These are phyloP conservation scores for Hortiboletus campestris DNA, from an alignment of 768 basidiomycete species.

Conservation along the genomic window DNA sequence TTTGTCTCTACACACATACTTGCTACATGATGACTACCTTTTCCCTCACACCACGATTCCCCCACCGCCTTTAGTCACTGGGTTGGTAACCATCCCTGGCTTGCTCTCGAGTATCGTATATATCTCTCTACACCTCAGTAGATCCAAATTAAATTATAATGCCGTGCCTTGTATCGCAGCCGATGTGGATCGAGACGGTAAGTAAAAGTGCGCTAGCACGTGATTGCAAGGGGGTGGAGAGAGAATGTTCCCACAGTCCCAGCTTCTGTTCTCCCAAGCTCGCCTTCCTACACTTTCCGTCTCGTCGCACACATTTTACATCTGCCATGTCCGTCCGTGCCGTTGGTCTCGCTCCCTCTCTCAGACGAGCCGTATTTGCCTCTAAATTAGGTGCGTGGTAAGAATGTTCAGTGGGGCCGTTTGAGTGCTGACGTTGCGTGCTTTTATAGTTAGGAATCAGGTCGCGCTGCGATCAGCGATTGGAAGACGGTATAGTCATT, in stretches of 20 bases:
- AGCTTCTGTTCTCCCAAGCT: background rate
- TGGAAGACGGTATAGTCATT: constrained; percentile 39
- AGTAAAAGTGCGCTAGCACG: background rate
- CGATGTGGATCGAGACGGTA: too few species aligned
- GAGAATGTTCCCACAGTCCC: constrained; percentile 20
- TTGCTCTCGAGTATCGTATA: constrained; percentile 13
- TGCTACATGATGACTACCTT: constrained; percentile 15
- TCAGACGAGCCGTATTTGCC: constrained; percentile 50
- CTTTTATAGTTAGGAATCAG: constrained; percentile 41
- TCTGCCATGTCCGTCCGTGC: constrained; percentile 44
- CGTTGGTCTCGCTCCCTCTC: constrained; percentile 55
- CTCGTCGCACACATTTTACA: background rate
- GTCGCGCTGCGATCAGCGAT: constrained; percentile 30
- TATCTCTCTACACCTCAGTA: constrained; percentile 6
- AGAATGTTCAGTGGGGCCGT: background rate
- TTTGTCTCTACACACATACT: constrained; percentile 18
- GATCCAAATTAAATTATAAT: background rate
- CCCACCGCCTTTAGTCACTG: background rate
- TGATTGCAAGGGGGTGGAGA: constrained; percentile 8
- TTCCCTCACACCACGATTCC: background rate
- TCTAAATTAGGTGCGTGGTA: constrained; percentile 28
- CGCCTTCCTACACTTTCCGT: background rate
- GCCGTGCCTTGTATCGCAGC: too few species aligned
- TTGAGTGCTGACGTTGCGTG: background rate
- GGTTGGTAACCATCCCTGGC: constrained; percentile 2